phyloP scores from a whole-genome alignment of 768 basidiomycete species.

The Fibroporia radiculosa region DNA sequence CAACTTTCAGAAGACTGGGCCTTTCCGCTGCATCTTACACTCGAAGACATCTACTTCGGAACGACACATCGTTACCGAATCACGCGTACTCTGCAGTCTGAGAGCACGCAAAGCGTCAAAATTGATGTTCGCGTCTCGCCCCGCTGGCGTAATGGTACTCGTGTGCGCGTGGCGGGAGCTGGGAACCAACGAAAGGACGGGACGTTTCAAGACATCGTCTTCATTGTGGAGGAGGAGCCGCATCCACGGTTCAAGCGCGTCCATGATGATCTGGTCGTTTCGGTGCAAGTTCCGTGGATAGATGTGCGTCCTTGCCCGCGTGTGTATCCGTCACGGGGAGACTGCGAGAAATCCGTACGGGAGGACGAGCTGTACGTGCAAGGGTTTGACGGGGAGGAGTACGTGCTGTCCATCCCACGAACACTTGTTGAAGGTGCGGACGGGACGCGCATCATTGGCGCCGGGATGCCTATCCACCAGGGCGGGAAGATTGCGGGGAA shows the following conservation, averaged over 20 bases:
- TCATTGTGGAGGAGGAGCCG: conserved; percentile 51
- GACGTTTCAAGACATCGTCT: conserved; percentile 56
- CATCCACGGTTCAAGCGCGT: conserved; percentile 51
- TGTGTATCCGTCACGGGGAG: conserved; percentile 8
- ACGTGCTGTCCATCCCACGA: conserved; percentile 44
- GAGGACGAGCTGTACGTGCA: conserved; percentile 43
- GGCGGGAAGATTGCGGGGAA: conserved; percentile 43
- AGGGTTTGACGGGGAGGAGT: conserved; percentile 52
- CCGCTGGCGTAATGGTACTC: conserved; percentile 54
- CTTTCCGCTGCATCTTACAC: conserved; percentile 52
- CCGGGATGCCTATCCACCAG: conserved; percentile 64
- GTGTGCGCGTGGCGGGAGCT: conserved; percentile 51
- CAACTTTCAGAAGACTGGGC: conserved; percentile 48
- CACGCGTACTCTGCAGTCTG: conserved; percentile 45
- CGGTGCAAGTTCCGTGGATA: conserved; percentile 49
- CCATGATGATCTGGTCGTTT: conserved; percentile 48
- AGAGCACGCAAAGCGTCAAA: conserved; percentile 42
- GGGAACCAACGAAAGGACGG: conserved; percentile 59
- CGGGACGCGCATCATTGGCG: conserved; percentile 46
- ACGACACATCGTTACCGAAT: conserved; percentile 51
- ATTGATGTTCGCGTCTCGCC: conserved; percentile 54
- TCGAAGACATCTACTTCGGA: conserved; percentile 57
- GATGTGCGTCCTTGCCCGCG: conserved; percentile 28
- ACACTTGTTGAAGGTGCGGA: conserved; percentile 41
- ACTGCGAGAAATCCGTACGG: conserved; percentile 16